A percentile compares a stretch with the other conserved stretches of the same genome.
These are phyloP conservation scores for Macrocybe gigantea DNA, from an alignment of 768 basidiomycete genomes.

Conservation along the genomic window DNA sequence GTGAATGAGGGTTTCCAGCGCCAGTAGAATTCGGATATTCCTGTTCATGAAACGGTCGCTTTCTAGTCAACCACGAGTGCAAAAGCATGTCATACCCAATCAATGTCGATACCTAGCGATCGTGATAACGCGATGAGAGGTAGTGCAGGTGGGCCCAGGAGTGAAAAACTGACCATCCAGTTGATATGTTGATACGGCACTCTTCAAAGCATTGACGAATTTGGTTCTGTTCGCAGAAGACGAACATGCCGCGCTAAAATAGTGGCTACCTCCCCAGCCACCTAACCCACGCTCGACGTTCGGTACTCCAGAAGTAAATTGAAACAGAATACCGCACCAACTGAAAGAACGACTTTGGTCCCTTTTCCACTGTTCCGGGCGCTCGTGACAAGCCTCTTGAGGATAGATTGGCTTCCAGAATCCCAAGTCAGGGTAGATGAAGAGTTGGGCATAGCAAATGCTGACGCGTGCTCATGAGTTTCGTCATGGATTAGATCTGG, in stretches of 20 bases:
- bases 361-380: conserved; percentile 52
- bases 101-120: conserved; percentile 45
- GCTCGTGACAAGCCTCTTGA: conserved; percentile 49
- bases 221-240: conserved; percentile 42
- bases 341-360: conserved; percentile 61
- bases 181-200: conserved; percentile 49
- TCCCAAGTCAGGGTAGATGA: conserved; percentile 47
- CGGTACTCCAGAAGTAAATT: conserved; percentile 4
- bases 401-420: conserved; percentile 40
- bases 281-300: conserved; percentile 25
- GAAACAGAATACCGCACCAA: conserved; percentile 40
- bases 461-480: conserved; percentile 25
- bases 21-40: conserved; percentile 71
- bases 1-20: conserved; percentile 53
- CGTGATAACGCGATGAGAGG: conserved; percentile 33
- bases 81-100: conserved; percentile 37
- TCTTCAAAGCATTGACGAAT: conserved; percentile 51
- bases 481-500: not conserved
- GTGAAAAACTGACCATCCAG: conserved; percentile 53
- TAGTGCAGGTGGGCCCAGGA: conserved; percentile 34
- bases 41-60: conserved; percentile 20
- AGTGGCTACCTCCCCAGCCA: conserved; percentile 69
- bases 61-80: not conserved
- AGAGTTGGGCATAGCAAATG: conserved; percentile 66
- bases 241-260: conserved; percentile 58